These are phyloP conservation scores for Malus asiatica DNA, from an alignment of 306 rosid genomes.

Conservation along the genomic window DNA sequence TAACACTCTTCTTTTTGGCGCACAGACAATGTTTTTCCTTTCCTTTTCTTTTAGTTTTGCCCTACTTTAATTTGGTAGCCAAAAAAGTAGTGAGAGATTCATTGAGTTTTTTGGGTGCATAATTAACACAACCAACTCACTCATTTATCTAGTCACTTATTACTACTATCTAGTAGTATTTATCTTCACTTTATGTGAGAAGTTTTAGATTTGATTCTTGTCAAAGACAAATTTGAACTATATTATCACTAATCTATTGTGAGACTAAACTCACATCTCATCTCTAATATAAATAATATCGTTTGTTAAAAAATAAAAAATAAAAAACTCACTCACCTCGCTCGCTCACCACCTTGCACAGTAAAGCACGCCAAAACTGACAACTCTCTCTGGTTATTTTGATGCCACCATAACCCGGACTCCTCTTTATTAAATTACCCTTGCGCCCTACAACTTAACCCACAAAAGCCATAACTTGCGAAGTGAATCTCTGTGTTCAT, in stretches of 20 bases:
- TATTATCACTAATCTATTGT: no score
- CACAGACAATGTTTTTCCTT: not conserved
- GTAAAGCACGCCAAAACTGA: conserved; percentile 78
- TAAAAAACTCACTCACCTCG: not conserved
- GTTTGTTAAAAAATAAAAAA: no score
- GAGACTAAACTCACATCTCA: accelerated
- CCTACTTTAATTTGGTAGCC: not conserved
- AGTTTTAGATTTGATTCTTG: no score
- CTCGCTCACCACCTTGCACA: conserved; percentile 31
- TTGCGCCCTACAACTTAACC: not conserved
- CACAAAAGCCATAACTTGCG: conserved; percentile 5
- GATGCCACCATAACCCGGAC: conserved; percentile 20
- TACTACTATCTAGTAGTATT: accelerated
- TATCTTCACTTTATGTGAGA: accelerated
- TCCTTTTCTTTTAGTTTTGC: not conserved
- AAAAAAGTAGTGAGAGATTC: conserved; percentile 22
- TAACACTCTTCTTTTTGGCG: not conserved
- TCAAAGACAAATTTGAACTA: no score
- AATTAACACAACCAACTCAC: not conserved
- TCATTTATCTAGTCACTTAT: no score
- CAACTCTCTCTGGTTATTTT: conserved; percentile 38
- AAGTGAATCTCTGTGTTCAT: not conserved
- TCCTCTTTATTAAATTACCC: conserved; percentile 31
- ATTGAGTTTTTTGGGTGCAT: conserved; percentile 34
- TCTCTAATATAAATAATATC: accelerated